Conservation (phyloP, 2,329 filamentous ascomycete genomes). For the Gaeumannomyces sp. region DNA sequence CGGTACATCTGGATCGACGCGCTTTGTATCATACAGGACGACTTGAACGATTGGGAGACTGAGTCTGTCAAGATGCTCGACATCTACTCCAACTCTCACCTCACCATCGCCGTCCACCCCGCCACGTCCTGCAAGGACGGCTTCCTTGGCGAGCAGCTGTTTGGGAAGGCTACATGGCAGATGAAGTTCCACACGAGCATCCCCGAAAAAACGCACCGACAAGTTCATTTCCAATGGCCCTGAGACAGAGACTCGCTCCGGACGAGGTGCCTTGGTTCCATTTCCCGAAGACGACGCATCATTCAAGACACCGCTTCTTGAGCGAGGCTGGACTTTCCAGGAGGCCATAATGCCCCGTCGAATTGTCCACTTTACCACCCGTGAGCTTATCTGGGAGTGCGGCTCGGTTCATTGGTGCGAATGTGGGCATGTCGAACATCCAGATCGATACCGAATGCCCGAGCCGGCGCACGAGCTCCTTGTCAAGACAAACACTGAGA, state of each 20-base stretch:
- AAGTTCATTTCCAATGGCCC: neutral
- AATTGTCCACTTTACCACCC: slow-evolving; percentile 6
- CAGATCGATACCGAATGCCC: neutral
- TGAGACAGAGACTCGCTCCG: neutral
- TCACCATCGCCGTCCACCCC: slow-evolving; percentile 17
- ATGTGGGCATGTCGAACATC: neutral
- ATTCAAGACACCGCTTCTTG: neutral
- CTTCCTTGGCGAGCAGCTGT: slow-evolving; percentile 10
- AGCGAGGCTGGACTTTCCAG: slow-evolving; percentile 12
- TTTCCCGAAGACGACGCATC: neutral
- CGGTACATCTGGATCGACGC: slow-evolving; percentile 28
- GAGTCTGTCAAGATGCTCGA: slow-evolving; percentile 21
- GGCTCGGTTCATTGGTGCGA: slow-evolving; percentile 9
- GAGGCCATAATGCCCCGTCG: slow-evolving; percentile 10
- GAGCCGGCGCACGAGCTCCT: neutral
- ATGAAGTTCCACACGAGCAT: neutral
- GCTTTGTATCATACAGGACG: slow-evolving; percentile 26
- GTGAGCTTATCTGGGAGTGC: slow-evolving; percentile 7
- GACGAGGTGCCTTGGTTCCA: neutral
- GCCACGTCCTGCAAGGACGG: slow-evolving; percentile 11
- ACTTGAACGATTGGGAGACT: slow-evolving; percentile 15
- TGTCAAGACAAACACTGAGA: neutral
- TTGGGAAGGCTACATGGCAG: neutral
- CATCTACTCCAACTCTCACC: slow-evolving; percentile 20
- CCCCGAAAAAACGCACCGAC: neutral